These are phyloP conservation scores for Thermomyces lanuginosus DNA, from an alignment of 2,329 filamentous ascomycete species.

Conservation along the genomic window DNA sequence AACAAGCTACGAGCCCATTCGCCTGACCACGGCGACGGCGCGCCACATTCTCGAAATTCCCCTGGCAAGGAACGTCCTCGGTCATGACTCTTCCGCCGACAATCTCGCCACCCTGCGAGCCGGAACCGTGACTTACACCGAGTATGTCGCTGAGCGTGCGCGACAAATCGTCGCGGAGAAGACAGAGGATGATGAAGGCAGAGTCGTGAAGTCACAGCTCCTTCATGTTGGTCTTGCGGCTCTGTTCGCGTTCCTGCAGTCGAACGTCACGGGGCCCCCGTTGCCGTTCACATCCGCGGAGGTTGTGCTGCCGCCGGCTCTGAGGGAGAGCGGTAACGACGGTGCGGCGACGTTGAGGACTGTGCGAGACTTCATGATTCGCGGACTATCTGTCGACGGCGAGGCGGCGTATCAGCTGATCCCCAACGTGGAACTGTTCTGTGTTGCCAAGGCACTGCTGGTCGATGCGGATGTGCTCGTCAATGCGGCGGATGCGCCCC, in stretches of 20 bases:
- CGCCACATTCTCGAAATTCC: slow-evolving; percentile 19
- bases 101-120: slow-evolving; percentile 12
- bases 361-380: slow-evolving; percentile 39
- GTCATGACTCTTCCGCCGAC: slow-evolving; percentile 14
- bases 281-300: slow-evolving; percentile 42
- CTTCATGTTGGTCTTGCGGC: slow-evolving; percentile 49
- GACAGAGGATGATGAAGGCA: slow-evolving; percentile 12
- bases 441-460: slow-evolving; percentile 49
- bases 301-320: slow-evolving; percentile 30
- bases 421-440: slow-evolving; percentile 69
- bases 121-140: slow-evolving; percentile 22
- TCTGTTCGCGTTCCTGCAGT: slow-evolving; percentile 66
- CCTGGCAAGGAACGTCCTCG: slow-evolving; percentile 24
- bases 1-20: slow-evolving; percentile 20
- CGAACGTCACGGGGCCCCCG: slow-evolving; percentile 74
- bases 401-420: slow-evolving; percentile 73
- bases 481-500: slow-evolving; percentile 18
- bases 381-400: slow-evolving; percentile 60
- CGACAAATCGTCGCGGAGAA: slow-evolving; percentile 9
- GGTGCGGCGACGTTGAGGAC: slow-evolving; percentile 18
- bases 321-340: slow-evolving; percentile 13
- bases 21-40: slow-evolving; percentile 18
- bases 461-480: slow-evolving; percentile 33
- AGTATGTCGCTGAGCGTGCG: slow-evolving; percentile 21
- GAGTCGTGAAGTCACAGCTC: slow-evolving; percentile 20